These are phyloP conservation scores for Pyrenochaeta sp. DNA, from an alignment of 2,329 filamentous ascomycete species.

Conservation along the genomic window DNA sequence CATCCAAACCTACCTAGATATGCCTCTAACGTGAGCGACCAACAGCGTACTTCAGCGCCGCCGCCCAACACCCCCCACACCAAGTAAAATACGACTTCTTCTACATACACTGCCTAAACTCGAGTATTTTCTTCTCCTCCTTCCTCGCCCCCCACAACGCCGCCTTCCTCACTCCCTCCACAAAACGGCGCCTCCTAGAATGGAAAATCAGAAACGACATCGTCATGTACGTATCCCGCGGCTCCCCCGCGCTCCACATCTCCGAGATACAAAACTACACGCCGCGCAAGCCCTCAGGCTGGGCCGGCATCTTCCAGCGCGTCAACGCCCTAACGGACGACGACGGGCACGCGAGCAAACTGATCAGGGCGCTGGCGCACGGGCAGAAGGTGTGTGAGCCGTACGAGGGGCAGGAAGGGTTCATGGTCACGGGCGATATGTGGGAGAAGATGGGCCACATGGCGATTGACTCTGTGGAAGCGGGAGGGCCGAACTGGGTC, in stretches of 20 bases:
- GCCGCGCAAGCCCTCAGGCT: slow-evolving; percentile 52
- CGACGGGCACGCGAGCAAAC: slow-evolving; percentile 83
- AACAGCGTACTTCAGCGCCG: slow-evolving; percentile 62
- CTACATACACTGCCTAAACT: slow-evolving; percentile 78
- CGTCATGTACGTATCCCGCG: slow-evolving; percentile 74
- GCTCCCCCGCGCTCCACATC: slow-evolving; percentile 65
- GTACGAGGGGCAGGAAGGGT: slow-evolving; percentile 54
- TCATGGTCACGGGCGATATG: slow-evolving; percentile 62
- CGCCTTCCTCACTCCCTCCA: slow-evolving; percentile 66
- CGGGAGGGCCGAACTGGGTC: slow-evolving; percentile 64
- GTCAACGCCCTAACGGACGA: slow-evolving; percentile 64
- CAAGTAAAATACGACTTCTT: slow-evolving; percentile 79
- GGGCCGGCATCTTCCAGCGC: slow-evolving; percentile 55
- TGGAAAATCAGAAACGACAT: slow-evolving; percentile 83
- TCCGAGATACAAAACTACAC: slow-evolving; percentile 68
- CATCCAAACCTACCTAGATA: too few species aligned
- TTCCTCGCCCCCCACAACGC: slow-evolving; percentile 62
- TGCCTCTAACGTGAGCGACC: not conserved
- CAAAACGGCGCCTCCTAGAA: slow-evolving; percentile 76
- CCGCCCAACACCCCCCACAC: slow-evolving; percentile 67
- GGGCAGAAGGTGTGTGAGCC: slow-evolving; percentile 62
- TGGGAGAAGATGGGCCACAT: slow-evolving; percentile 70
- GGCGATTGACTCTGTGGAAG: slow-evolving; percentile 68
- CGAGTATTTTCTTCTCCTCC: slow-evolving; percentile 73
- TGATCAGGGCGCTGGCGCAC: slow-evolving; percentile 73